Evolutionary conservation across 1,284 basidiomycete genomes (phyloP).

Genomic region (Schizopora paradoxa): DNA sequence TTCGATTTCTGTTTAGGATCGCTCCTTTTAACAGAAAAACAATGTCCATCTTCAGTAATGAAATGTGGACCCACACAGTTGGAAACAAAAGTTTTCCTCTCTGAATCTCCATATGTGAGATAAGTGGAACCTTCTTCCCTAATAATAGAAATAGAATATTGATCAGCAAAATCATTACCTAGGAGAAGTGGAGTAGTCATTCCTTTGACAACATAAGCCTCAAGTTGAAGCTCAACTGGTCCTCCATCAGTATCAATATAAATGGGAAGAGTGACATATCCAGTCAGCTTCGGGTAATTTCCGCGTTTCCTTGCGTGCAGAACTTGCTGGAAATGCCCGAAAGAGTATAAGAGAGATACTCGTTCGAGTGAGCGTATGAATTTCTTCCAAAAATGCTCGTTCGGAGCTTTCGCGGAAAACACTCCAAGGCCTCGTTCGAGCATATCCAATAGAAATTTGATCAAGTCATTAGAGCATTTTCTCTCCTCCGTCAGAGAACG

Average conservation of each 20-base stretch:
- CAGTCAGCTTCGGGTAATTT: slow-evolving; percentile 22
- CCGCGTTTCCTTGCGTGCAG: no score
- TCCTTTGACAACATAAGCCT: slow-evolving; percentile 27
- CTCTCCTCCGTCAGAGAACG: no score
- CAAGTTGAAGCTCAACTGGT: slow-evolving; percentile 24
- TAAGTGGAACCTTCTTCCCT: slow-evolving; percentile 20
- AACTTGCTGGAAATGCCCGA: no score
- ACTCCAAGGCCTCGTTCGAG: no score
- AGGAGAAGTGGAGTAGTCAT: slow-evolving; percentile 25
- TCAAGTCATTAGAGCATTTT: no score
- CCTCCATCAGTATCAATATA: slow-evolving; percentile 24
- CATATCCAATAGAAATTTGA: no score
- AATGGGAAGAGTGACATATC: slow-evolving; percentile 25
- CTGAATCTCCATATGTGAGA: slow-evolving; percentile 24
- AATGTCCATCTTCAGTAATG: background rate
- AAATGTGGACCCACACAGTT: slow-evolving; percentile 5
- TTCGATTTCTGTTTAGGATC: no score
- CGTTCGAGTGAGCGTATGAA: no score
- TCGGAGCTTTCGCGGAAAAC: no score
- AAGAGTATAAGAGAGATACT: no score
- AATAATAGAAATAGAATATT: slow-evolving; percentile 27
- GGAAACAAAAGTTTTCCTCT: slow-evolving; percentile 13
- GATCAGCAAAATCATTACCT: slow-evolving; percentile 29
- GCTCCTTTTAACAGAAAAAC: background rate
- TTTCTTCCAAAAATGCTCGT: no score